These are phyloP conservation scores for Colletotrichum noveboracense DNA, from an alignment of 2,329 filamentous ascomycete genomes.

Conservation along the genomic window DNA sequence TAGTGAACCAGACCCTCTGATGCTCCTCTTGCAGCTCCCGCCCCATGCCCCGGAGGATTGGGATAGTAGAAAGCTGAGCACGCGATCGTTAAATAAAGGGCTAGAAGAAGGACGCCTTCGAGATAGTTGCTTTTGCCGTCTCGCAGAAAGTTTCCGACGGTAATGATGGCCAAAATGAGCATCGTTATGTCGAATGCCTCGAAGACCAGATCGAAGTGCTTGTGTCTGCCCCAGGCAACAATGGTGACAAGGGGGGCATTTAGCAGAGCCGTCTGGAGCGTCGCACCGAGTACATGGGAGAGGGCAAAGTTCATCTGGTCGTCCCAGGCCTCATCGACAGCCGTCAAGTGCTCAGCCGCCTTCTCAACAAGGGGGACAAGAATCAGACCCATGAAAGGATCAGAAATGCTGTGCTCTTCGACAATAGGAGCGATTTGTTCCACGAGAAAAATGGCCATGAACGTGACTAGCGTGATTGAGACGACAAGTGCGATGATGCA, in stretches of 20 bases:
- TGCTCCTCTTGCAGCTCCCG: not conserved
- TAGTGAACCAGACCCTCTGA: not conserved
- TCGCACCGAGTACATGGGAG: conserved; percentile 84
- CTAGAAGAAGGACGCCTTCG: conserved; percentile 81
- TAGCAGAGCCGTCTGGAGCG: conserved; percentile 87
- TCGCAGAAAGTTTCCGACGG: conserved; percentile 84
- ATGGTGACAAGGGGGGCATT: conserved; percentile 85
- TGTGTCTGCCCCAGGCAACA: conserved; percentile 79
- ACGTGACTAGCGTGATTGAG: conserved; percentile 70
- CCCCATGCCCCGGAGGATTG: conserved; percentile 34
- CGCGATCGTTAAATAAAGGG: no score
- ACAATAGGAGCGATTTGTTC: conserved; percentile 70
- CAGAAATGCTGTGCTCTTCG: conserved; percentile 47
- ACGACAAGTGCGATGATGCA: conserved; percentile 69
- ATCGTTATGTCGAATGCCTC: conserved; percentile 86
- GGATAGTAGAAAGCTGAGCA: no score
- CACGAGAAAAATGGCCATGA: conserved; percentile 78
- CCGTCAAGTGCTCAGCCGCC: conserved; percentile 83
- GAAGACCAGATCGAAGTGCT: conserved; percentile 80
- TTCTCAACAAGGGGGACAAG: conserved; percentile 85
- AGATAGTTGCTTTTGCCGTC: conserved; percentile 92
- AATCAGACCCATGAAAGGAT: conserved; percentile 71
- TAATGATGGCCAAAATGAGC: conserved; percentile 82
- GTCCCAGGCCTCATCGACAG: conserved; percentile 84
- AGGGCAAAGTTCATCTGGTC: conserved; percentile 86